phyloP scores from a whole-genome alignment of 257 asterid species.

The Ilex aquifolium region DNA sequence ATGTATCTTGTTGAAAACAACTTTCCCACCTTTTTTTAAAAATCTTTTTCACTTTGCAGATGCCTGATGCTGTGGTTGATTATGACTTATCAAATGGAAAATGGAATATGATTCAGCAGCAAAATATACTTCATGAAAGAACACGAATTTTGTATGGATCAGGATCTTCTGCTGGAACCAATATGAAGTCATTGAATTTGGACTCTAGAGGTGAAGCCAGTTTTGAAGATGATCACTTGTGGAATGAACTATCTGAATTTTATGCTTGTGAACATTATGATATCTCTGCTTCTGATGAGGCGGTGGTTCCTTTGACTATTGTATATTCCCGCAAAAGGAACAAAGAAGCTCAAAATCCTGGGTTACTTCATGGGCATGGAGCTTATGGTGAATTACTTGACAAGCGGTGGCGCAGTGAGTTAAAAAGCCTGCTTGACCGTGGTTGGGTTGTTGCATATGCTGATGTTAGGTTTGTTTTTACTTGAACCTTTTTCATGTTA shows the following conservation, averaged over 20 bases:
- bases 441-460: constrained; percentile 98
- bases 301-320: constrained; percentile 66
- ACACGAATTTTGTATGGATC: constrained; percentile 75
- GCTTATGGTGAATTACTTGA: constrained; percentile 91
- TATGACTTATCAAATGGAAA: constrained; percentile 67
- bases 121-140: constrained; percentile 79
- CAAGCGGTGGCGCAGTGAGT: constrained; percentile 71
- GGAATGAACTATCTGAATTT: constrained; percentile 88
- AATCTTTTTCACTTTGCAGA: constrained; percentile 33
- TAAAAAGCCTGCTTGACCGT: constrained; percentile 90
- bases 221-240: constrained; percentile 33
- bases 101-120: constrained; percentile 86
- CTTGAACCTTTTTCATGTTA: neutral
- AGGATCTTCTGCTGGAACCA: constrained; percentile 32
- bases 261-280: constrained; percentile 78
- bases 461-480: constrained; percentile 73
- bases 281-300: constrained; percentile 75
- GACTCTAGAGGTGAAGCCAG: constrained; percentile 8
- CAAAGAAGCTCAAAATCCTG: constrained; percentile 62
- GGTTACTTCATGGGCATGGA: constrained; percentile 94
- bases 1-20: too few species aligned
- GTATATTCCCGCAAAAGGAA: constrained; percentile 66
- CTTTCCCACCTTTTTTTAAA: too few species aligned
- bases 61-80: constrained; percentile 96
- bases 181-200: constrained; percentile 30